phyloP scores from a whole-genome alignment of 2,329 filamentous ascomycete genomes.

The Nemania sp. region DNA sequence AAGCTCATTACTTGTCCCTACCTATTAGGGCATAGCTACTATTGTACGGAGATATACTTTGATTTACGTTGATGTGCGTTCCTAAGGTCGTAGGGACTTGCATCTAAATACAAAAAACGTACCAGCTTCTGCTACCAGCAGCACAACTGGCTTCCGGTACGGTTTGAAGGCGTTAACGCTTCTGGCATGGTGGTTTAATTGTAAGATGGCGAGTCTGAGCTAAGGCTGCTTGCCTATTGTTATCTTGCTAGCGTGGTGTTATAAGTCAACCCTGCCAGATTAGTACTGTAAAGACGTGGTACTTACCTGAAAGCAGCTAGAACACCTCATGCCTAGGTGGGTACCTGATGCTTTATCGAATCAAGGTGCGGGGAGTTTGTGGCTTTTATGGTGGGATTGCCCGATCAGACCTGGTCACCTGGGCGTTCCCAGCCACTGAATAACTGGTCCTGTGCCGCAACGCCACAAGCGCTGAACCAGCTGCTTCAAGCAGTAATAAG shows the following conservation, averaged over 20 bases:
- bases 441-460: slow-evolving; percentile 21
- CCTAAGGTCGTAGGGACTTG: background rate
- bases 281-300: too few relatives aligned
- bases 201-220: too few relatives aligned
- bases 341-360: background rate
- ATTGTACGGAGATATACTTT: background rate
- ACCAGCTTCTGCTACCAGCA: background rate
- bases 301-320: too few relatives aligned
- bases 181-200: too few relatives aligned
- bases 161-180: too few relatives aligned
- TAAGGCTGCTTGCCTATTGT: too few relatives aligned
- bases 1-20: background rate
- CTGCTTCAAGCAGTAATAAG: slow-evolving; percentile 29
- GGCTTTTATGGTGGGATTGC: slow-evolving; percentile 32
- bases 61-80: background rate
- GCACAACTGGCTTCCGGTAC: too few relatives aligned
- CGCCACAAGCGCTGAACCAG: slow-evolving; percentile 28
- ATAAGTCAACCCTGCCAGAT: too few relatives aligned
- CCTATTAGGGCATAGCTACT: background rate
- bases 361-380: slow-evolving; percentile 27
- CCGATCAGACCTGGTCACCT: slow-evolving; percentile 35
- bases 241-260: too few relatives aligned
- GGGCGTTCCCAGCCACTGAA: slow-evolving; percentile 35
- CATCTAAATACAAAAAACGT: background rate
- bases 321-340: too few relatives aligned